Evolutionary conservation across 805 yeast species (phyloP), one percentile per base, ranked within the genome.

Genomic region (Pachysolen tannophilus): DNA sequence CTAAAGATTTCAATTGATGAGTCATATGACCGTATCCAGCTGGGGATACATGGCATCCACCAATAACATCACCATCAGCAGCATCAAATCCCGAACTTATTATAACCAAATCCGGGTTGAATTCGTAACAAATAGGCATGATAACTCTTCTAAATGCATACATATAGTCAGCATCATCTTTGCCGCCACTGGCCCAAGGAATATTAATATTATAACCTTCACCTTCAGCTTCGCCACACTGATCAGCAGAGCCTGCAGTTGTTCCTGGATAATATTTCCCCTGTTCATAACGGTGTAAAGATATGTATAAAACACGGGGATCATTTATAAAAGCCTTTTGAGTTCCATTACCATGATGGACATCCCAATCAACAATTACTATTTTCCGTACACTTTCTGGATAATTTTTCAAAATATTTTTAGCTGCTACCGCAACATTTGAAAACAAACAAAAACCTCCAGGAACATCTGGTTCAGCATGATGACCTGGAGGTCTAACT

Each of bases 401-500:
- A 55, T 86, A 90, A 38, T 72, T 67, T 45, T 78, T 78, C 38
- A 92, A 61, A 43, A 88, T 81, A 40, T 80, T 77, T 50, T 82
- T 82, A 13, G 97, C 95, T 2, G 98, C 97, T 14, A 92, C 96
- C 0, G 97, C 96, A 17, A 92, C 99, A 52, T 92, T 92, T 42
- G 94, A 82, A 53, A 92, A 92, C 30, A 92, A 64, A 61, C 98
- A 92, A 55, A 92, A 92, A 10, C 99, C 99, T 32, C 96, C 97
- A 0, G 98, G 94, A 11, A 87, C 66, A 45, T 85, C 92, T 2
- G 99, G 98, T 52, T 94, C 99, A 1, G 98, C 97, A 53, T 92
- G 99, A 61, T 92, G 99, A 6, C 99, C 99, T 0, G 99, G 99
- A 2, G 99, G 99, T 45, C 99, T 75, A 11, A 92, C 95, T 6